These are phyloP conservation scores for Blepharisma undulans DNA, from an alignment of 169 alveolate genomes.

Conservation along the genomic window DNA sequence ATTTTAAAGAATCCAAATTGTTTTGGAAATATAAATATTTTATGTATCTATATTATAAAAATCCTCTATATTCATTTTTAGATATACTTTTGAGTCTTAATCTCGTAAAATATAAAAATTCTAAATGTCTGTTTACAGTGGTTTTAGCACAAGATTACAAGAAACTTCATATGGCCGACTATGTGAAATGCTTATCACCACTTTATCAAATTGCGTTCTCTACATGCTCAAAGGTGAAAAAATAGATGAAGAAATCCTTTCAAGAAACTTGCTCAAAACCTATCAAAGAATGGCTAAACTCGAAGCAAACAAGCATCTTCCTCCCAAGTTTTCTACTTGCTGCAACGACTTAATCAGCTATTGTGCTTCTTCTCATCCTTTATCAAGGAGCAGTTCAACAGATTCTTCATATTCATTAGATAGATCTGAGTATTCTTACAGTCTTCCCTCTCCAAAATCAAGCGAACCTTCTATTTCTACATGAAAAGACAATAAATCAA, in stretches of 20 bases:
- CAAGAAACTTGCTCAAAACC: neutral
- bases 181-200: neutral
- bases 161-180: conserved; percentile 29
- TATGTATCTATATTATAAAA: too few species aligned
- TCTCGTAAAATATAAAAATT: neutral
- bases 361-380: neutral
- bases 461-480: neutral
- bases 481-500: neutral
- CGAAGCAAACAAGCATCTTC: conserved; percentile 6
- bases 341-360: neutral
- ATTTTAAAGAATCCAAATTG: too few species aligned
- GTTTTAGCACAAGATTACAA: conserved; percentile 14
- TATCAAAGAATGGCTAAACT: conserved; percentile 18
- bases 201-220: neutral
- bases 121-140: conserved; percentile 33
- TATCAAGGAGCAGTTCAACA: neutral
- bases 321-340: neutral
- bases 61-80: too few species aligned
- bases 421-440: neutral
- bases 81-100: too few species aligned
- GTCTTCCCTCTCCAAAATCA: neutral
- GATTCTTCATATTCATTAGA: neutral
- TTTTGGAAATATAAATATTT: too few species aligned
- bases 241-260: neutral
- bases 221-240: neutral